Percentiles rank a stretch among this genome's conserved stretches.
phyloP scores from a whole-genome alignment of 1,284 basidiomycete species.

The Schizopora paradoxa region DNA sequence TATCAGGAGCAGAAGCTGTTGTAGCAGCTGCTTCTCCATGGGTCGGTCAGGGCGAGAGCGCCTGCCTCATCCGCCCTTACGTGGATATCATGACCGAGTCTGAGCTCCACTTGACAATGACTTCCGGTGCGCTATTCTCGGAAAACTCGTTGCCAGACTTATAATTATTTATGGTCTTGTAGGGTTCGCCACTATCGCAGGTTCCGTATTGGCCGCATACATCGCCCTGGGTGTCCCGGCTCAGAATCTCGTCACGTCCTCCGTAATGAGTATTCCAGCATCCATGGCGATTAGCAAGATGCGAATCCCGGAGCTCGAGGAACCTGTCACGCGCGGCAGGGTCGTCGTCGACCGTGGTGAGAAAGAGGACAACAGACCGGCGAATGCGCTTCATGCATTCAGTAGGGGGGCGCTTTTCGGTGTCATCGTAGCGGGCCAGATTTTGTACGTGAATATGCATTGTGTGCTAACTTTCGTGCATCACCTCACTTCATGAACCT shows the following conservation, averaged over 20 bases:
- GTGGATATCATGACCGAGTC: slow-evolving; percentile 86
- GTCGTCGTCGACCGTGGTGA: slow-evolving; percentile 75
- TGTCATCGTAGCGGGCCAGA: slow-evolving; percentile 80
- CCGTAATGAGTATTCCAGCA: slow-evolving; percentile 92
- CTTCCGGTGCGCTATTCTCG: slow-evolving; percentile 58
- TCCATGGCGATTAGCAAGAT: slow-evolving; percentile 89
- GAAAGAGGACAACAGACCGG: slow-evolving; percentile 46
- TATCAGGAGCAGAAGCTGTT: slow-evolving; percentile 88
- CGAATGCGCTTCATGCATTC: slow-evolving; percentile 85
- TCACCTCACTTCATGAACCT: slow-evolving; percentile 1
- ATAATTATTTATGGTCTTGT: background rate
- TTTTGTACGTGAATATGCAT: slow-evolving; percentile 51
- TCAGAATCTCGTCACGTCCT: slow-evolving; percentile 82
- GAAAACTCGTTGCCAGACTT: background rate
- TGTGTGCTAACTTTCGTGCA: slow-evolving; percentile 4
- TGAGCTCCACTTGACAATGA: slow-evolving; percentile 86
- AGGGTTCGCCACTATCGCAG: slow-evolving; percentile 85
- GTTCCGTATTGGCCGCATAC: slow-evolving; percentile 83
- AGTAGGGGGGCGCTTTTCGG: slow-evolving; percentile 84
- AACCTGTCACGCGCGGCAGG: slow-evolving; percentile 79
- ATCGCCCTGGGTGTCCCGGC: slow-evolving; percentile 79
- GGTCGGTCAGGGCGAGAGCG: slow-evolving; percentile 86
- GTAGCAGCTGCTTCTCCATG: slow-evolving; percentile 89
- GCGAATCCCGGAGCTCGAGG: slow-evolving; percentile 77
- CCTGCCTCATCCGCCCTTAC: slow-evolving; percentile 81